Conservation (phyloP, 805 yeast genomes). For the Monosporozyma yasuniensis region DNA sequence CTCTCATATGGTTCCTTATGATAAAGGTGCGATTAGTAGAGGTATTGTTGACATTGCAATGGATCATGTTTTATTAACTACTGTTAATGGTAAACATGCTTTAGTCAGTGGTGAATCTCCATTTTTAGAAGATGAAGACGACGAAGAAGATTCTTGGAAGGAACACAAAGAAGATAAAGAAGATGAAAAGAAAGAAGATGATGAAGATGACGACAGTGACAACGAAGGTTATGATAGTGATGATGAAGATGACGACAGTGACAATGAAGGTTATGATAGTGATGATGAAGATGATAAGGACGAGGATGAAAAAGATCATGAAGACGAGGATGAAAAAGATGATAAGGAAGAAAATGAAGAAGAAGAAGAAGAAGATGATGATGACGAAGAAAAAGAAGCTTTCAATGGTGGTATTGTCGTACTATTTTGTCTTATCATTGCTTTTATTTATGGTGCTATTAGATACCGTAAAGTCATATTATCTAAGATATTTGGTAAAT, state of each 20-base stretch:
- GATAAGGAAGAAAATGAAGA: slow-evolving; percentile 4
- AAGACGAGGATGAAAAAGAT: slow-evolving; percentile 6
- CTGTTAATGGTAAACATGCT: slow-evolving; percentile 43
- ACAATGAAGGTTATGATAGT: slow-evolving; percentile 34
- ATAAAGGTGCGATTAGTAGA: slow-evolving; percentile 58
- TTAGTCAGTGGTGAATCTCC: slow-evolving; percentile 33
- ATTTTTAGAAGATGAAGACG: slow-evolving; percentile 32
- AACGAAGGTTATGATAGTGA: slow-evolving; percentile 40
- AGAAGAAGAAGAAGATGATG: slow-evolving; percentile 1
- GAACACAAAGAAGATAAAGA: slow-evolving; percentile 9
- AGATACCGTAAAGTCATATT: not conserved
- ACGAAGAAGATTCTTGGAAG: slow-evolving; percentile 30
- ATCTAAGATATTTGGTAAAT: not conserved
- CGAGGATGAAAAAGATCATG: slow-evolving; percentile 3
- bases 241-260: slow-evolving; percentile 44
- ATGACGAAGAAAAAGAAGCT: slow-evolving; percentile 3
- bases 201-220: slow-evolving; percentile 26
- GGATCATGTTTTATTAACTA: slow-evolving; percentile 45
- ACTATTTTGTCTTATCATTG: not conserved
- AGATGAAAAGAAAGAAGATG: slow-evolving; percentile 8
- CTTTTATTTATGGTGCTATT: slow-evolving; percentile 3
- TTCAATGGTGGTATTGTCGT: slow-evolving; percentile 4
- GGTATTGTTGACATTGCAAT: slow-evolving; percentile 53
- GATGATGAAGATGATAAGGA: slow-evolving; percentile 10
- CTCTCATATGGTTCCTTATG: slow-evolving; percentile 92